Percentiles rank a stretch among this genome's conserved stretches.
Evolutionary conservation across 768 basidiomycete species (phyloP).

Genomic region (Tricholoma hemisulphureum): DNA sequence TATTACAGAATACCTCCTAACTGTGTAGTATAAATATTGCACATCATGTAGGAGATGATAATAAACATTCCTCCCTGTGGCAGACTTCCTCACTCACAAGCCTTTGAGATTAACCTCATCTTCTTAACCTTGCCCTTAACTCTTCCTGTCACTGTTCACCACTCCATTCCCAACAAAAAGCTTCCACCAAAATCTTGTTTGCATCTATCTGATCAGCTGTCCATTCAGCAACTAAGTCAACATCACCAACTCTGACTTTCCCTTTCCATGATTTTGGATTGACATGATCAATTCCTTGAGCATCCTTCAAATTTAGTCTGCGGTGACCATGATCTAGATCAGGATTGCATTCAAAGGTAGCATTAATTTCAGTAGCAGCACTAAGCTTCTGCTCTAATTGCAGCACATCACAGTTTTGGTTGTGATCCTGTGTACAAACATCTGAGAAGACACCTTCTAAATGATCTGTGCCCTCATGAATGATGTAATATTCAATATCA

Average conservation of each 20-base stretch:
- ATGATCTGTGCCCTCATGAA: conserved; percentile 24
- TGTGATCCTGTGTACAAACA: conserved; percentile 20
- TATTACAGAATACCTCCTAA: no score
- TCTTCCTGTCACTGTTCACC: no score
- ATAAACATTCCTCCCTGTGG: no score
- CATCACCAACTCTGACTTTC: not conserved
- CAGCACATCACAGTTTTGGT: conserved; percentile 20
- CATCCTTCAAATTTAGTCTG: not conserved
- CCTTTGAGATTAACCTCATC: no score
- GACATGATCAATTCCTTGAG: not conserved
- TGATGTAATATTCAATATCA: conserved; percentile 14
- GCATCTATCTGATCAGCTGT: not conserved
- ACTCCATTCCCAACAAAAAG: not conserved
- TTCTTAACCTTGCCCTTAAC: no score
- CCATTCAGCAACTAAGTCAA: not conserved
- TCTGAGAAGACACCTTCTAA: conserved; percentile 25
- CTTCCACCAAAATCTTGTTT: not conserved
- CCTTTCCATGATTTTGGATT: conserved; percentile 4
- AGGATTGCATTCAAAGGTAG: conserved; percentile 2
- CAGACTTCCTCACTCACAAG: no score
- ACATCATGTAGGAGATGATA: no score
- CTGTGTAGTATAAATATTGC: no score
- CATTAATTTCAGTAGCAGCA: conserved; percentile 15
- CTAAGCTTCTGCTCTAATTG: conserved; percentile 21
- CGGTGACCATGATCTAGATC: not conserved